Conservation (phyloP, 164 flowering plant species). For the Kalanchoe fedtschenkoi region DNA sequence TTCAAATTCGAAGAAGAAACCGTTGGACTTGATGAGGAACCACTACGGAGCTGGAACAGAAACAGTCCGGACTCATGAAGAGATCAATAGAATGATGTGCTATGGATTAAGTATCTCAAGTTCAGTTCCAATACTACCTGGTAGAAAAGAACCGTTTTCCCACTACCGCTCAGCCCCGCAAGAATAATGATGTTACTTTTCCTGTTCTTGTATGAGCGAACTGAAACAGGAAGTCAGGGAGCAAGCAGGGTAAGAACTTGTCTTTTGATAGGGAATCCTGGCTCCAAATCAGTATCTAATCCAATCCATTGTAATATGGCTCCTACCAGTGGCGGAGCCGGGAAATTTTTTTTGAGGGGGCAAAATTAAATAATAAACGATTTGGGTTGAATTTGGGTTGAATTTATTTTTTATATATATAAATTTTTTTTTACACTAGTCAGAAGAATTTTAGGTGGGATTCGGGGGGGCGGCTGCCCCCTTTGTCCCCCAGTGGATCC, state of each 20-base stretch:
- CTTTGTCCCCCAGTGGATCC: not conserved
- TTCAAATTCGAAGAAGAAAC: conserved; percentile 58
- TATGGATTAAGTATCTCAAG: not conserved
- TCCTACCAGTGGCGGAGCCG: no score
- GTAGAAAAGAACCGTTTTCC: conserved; percentile 3
- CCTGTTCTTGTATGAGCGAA: conserved; percentile 4
- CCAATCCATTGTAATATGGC: no score
- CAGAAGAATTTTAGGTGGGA: no score
- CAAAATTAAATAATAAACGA: no score
- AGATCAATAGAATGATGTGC: not conserved
- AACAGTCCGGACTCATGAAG: not conserved
- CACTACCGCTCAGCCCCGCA: conserved; percentile 7
- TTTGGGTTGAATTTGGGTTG: no score
- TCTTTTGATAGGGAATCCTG: no score
- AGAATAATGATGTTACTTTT: conserved; percentile 6
- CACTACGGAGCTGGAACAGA: conserved; percentile 51
- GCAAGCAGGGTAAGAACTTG: not conserved
- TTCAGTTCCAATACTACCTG: conserved; percentile 1
- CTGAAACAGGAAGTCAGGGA: not conserved
- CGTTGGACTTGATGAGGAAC: conserved; percentile 50
- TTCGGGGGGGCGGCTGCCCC: no score
- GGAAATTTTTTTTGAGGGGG: no score
- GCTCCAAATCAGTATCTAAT: no score
- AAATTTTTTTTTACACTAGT: no score
- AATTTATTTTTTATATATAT: no score